Percentiles rank a stretch among this genome's conserved stretches.
phyloP scores from a whole-genome alignment of 805 yeast species.

The Yamadazyma takamatsuzukensis region DNA sequence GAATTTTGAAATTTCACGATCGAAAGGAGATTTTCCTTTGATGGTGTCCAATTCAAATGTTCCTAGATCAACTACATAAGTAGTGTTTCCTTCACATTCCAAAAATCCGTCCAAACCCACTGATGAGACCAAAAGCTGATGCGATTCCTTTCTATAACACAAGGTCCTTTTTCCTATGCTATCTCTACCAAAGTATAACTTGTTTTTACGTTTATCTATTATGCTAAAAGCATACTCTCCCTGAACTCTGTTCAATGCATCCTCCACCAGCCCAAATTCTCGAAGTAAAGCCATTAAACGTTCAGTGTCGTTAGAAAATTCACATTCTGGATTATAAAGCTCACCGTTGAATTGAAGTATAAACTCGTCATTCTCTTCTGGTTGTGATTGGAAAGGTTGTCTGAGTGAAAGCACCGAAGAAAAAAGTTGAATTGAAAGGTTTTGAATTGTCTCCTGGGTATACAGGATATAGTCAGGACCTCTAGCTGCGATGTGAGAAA shows the following conservation, averaged over 20 bases:
- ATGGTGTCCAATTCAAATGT: neutral
- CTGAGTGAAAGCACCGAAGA: slow-evolving; percentile 82
- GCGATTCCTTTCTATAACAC: slow-evolving; percentile 26
- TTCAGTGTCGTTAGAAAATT: slow-evolving; percentile 57
- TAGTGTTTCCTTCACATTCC: slow-evolving; percentile 43
- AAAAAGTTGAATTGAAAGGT: slow-evolving; percentile 30
- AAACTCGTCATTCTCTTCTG: slow-evolving; percentile 31
- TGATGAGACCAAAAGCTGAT: slow-evolving; percentile 40
- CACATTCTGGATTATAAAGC: slow-evolving; percentile 60
- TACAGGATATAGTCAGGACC: slow-evolving; percentile 57
- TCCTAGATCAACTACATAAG: slow-evolving; percentile 4
- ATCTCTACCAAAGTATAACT: slow-evolving; percentile 80
- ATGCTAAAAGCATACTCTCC: slow-evolving; percentile 84
- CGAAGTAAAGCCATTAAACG: slow-evolving; percentile 12
- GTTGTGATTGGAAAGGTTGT: slow-evolving; percentile 76
- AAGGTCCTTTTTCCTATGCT: slow-evolving; percentile 77
- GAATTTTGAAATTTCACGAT: neutral
- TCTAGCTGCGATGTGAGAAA: slow-evolving; percentile 48
- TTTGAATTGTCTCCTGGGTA: slow-evolving; percentile 9
- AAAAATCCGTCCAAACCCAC: slow-evolving; percentile 27
- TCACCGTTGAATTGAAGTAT: slow-evolving; percentile 88
- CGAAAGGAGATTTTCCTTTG: neutral
- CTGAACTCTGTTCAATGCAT: slow-evolving; percentile 42
- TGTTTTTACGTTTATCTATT: slow-evolving; percentile 36
- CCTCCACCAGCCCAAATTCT: slow-evolving; percentile 33